Percentiles rank a stretch among this genome's conserved stretches.
Evolutionary conservation across 331 rosid genomes (phyloP).

Genomic region (Prunus yedoensis): DNA sequence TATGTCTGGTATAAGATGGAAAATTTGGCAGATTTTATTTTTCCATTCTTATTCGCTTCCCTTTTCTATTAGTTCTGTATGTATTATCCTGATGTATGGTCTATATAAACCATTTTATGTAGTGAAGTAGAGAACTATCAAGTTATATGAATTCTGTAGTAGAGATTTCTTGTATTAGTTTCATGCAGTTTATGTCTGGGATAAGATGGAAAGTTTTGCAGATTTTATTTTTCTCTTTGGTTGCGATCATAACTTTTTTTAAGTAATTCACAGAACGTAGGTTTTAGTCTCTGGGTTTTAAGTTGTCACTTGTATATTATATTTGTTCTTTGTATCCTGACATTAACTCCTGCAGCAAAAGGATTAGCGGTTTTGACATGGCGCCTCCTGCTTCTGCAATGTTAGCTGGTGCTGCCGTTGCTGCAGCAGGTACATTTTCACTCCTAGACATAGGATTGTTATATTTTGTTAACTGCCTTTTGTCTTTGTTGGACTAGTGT

Average conservation of each 20-base stretch:
- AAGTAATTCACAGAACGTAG: neutral
- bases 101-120: neutral
- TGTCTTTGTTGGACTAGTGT: conserved; percentile 73
- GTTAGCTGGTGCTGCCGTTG: conserved; percentile 57
- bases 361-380: conserved; percentile 98
- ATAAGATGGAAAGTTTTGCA: neutral
- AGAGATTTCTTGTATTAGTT: neutral
- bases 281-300: neutral
- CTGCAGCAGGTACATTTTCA: conserved; percentile 72
- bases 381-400: conserved; percentile 95
- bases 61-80: too few species aligned
- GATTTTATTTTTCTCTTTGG: neutral
- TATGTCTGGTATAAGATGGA: neutral
- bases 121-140: neutral
- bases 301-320: neutral
- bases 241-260: neutral
- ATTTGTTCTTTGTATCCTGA: conserved; percentile 36
- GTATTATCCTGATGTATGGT: neutral
- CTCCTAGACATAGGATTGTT: conserved; percentile 27
- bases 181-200: neutral
- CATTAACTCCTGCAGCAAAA: conserved; percentile 65
- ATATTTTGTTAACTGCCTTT: conserved; percentile 60
- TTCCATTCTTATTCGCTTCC: neutral
- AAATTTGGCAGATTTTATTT: neutral
- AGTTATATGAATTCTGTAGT: neutral